Evolutionary conservation across 768 basidiomycete species (phyloP), one percentile per base, ranked within the genome.

Genomic region (Russula sp.): DNA sequence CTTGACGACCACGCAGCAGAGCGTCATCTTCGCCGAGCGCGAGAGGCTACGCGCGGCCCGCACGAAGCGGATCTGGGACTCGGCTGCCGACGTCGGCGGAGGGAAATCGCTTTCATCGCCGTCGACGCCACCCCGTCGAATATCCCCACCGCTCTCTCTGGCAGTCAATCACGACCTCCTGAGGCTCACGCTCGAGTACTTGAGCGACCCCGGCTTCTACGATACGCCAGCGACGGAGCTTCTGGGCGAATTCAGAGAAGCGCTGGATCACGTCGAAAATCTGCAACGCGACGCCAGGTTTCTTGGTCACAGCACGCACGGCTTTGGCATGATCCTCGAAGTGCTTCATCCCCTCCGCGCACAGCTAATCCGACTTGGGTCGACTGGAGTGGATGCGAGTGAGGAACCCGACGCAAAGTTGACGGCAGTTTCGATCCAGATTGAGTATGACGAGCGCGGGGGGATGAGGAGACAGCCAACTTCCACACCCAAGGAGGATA

Each of bases 191-290:
- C 49, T 29, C 35, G 41, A 59, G 42, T 52, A 59, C 34, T 35
- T n/a, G 50, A 52, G 58, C 42, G 42, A 53, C n/a, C 46, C 46
- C 11, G 38, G 59, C 51, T 32, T 47, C 22, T 53, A 53, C 16
- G 56, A 57, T 47, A 38, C 20, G 8, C 35, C 43, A n/a, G 42
- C 52, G 14, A 25, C 32, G 43, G 54, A 56, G 20, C 42, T 56
- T 9, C 20, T 45, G 7, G 25, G 22, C n/a, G 35, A 36, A n/a
- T 38, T 36, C 11, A 18, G 14, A 25, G 42, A 56, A 25, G 55
- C 43, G n/a, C 22, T 45, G 45, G 45, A 25, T 1, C n/a, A 49
- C 38, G 22, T 58, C 6, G 48, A 42, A 32, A 13, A 49, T 32
- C 39, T 58, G 13, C n/a, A 42, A 8, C 20, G 32, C 32, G 56